Evolutionary conservation across 2,329 filamentous ascomycete species (phyloP), one percentile per base, ranked within the genome.

Genomic region (Stemphylium vesicarium): DNA sequence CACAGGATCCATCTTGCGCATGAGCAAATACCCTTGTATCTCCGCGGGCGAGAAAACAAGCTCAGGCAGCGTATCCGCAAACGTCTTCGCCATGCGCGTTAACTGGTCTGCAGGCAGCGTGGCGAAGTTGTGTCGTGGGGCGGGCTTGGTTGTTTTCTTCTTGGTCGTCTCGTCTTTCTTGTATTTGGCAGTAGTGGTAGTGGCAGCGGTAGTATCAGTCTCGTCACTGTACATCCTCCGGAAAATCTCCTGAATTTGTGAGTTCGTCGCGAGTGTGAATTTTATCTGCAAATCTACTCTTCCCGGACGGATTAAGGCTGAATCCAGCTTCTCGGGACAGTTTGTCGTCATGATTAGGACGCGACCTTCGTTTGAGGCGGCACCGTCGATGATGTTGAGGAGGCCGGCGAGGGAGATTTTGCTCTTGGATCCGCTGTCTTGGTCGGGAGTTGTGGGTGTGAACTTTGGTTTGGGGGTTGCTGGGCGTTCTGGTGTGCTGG

Each of bases 381-480:
- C 90, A 50, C 91, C 90, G 66, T 96, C 91, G 36, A 96, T 91
- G 53, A 89, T 88, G 73, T 96, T 96, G 46, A 96, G 82, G 1
- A 96, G 81, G 0, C 90, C 90, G 0, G 89, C 91, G 2, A 95
- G 81, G 0, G 89, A 90, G 39, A 95, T 91, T n/a, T 82, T 75
- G 12, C 73, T 50, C 13, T 50, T 49, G n/a, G 7, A 48, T 29
- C 9, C 26, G 6, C 26, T 22, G 12, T 48, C 42, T 35, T 52
- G 42, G 15, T 16, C 22, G 20, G 20, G 26, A 11, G 9, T 2
- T 29, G 13, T 11, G 36, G 43, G 10, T 24, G n/a, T 7, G 29
- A 33, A n/a, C 11, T 11, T 3, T 2, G 50, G 31, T 13, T 52
- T 43, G 7, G 11, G 35, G 12, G 10, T 42, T 35, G 16, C 22